Evolutionary conservation across 2,329 filamentous ascomycete species (phyloP).

Genomic region (Phaeosphaeria sp.): DNA sequence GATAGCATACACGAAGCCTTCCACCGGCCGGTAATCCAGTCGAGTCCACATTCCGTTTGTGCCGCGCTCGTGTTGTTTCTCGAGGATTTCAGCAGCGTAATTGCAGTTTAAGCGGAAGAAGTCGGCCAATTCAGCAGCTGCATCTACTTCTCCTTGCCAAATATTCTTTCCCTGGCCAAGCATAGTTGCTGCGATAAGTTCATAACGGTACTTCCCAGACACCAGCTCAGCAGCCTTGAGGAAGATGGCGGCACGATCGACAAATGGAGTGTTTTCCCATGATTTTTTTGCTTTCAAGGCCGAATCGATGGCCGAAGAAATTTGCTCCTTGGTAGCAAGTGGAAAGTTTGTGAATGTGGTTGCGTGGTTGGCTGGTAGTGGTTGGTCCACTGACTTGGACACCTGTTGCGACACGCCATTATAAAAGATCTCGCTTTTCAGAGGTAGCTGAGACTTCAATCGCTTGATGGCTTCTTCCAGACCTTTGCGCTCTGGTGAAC

Average conservation of each 20-base stretch:
- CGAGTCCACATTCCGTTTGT: constrained; percentile 83
- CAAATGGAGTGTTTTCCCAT: constrained; percentile 86
- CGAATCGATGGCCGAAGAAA: constrained; percentile 77
- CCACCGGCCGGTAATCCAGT: constrained; percentile 83
- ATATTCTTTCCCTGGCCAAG: constrained; percentile 96
- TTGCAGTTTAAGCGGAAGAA: constrained; percentile 91
- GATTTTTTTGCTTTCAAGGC: constrained; percentile 81
- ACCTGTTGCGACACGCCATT: constrained; percentile 34
- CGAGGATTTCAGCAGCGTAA: constrained; percentile 88
- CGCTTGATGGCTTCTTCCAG: constrained; percentile 32
- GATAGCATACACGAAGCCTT: constrained; percentile 93
- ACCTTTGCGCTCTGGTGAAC: constrained; percentile 33
- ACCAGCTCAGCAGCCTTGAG: constrained; percentile 93
- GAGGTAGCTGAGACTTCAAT: constrained; percentile 33
- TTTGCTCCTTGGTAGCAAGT: constrained; percentile 75
- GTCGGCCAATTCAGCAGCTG: constrained; percentile 87
- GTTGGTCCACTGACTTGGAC: constrained; percentile 33
- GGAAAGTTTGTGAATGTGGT: constrained; percentile 80
- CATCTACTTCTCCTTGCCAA: constrained; percentile 96
- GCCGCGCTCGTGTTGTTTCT: constrained; percentile 82
- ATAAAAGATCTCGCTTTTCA: constrained; percentile 33
- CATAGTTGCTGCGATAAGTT: constrained; percentile 94
- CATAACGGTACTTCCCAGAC: constrained; percentile 84
- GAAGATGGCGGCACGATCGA: constrained; percentile 89
- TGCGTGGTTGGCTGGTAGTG: constrained; percentile 60